Evolutionary conservation across 2,329 filamentous ascomycete genomes (phyloP).

Genomic region (Penicillium verrucosum): DNA sequence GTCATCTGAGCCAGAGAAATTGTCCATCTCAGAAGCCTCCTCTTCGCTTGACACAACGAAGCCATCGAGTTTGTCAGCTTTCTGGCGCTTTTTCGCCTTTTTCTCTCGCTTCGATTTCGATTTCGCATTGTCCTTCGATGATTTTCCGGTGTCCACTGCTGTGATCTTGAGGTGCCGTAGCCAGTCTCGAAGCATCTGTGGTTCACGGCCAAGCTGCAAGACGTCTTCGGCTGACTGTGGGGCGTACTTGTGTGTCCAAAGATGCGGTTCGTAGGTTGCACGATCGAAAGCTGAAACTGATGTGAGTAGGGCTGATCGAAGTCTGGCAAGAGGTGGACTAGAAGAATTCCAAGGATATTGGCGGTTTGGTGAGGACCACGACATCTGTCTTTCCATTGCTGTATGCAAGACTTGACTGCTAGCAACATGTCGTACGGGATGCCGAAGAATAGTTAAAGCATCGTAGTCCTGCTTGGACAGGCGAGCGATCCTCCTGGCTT

Average conservation of each 20-base stretch:
- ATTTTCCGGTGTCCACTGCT: conserved; percentile 64
- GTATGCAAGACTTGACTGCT: conserved; percentile 31
- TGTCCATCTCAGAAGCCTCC: conserved; percentile 66
- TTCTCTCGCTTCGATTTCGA: conserved; percentile 25
- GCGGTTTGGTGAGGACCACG: conserved; percentile 14
- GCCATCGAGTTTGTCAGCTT: conserved; percentile 68
- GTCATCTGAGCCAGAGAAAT: conserved; percentile 61
- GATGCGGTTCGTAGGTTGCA: conserved; percentile 66
- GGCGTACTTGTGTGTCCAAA: conserved; percentile 84
- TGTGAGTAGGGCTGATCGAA: conserved; percentile 60
- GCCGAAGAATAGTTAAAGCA: conserved; percentile 21
- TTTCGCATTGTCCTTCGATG: conserved; percentile 28
- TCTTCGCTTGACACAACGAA: conserved; percentile 80
- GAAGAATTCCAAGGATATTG: conserved; percentile 6
- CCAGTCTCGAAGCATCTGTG: conserved; percentile 73
- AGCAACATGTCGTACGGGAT: conserved; percentile 29
- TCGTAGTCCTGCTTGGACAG: neutral
- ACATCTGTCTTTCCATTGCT: conserved; percentile 31
- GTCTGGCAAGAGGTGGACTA: conserved; percentile 59
- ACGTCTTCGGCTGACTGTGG: conserved; percentile 68
- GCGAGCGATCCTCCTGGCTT: conserved; percentile 9
- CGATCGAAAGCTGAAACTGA: conserved; percentile 76
- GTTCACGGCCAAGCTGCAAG: conserved; percentile 70
- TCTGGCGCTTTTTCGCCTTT: conserved; percentile 58
- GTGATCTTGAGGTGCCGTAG: conserved; percentile 71